Percentiles rank a stretch among this genome's conserved stretches.
phyloP scores from a whole-genome alignment of 768 basidiomycete species.

The Steccherinum ochraceum region DNA sequence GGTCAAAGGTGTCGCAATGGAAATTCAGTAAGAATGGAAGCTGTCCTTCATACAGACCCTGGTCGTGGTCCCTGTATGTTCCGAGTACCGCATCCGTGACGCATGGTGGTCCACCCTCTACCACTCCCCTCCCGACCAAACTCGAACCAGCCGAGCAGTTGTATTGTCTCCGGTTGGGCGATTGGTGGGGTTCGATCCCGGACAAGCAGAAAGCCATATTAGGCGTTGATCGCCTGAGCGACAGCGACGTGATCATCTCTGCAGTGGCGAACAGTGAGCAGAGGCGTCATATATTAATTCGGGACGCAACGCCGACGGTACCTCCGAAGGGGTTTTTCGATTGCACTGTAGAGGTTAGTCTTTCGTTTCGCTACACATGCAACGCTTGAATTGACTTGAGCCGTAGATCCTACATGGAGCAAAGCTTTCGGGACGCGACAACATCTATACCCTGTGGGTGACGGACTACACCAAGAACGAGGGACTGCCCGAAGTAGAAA shows the following conservation, averaged over 20 bases:
- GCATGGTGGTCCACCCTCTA: constrained; percentile 25
- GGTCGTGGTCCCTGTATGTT: constrained; percentile 53
- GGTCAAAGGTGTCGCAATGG: constrained; percentile 27
- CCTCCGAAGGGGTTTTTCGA: constrained; percentile 19
- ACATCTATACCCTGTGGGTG: constrained; percentile 45
- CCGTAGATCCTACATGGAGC: constrained; percentile 44
- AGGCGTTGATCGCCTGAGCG: neutral
- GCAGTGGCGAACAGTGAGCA: neutral
- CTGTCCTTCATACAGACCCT: constrained; percentile 36
- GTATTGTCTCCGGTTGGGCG: constrained; percentile 17
- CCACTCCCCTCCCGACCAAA: constrained; percentile 5
- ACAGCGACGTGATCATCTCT: constrained; percentile 3
- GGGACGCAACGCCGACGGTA: constrained; percentile 14
- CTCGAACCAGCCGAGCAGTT: constrained; percentile 13
- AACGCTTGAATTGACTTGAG: neutral
- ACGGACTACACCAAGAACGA: constrained; percentile 58
- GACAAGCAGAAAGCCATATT: neutral
- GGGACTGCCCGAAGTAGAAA: constrained; percentile 25
- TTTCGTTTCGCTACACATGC: neutral
- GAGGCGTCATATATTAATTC: constrained; percentile 16
- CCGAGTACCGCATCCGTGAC: constrained; percentile 33
- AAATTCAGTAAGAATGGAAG: constrained; percentile 28
- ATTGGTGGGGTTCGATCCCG: constrained; percentile 22
- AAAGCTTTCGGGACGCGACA: too few relatives aligned
- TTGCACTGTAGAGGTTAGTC: constrained; percentile 42